Evolutionary conservation across 257 asterid genomes (phyloP).

Genomic region (Solanum okadae): DNA sequence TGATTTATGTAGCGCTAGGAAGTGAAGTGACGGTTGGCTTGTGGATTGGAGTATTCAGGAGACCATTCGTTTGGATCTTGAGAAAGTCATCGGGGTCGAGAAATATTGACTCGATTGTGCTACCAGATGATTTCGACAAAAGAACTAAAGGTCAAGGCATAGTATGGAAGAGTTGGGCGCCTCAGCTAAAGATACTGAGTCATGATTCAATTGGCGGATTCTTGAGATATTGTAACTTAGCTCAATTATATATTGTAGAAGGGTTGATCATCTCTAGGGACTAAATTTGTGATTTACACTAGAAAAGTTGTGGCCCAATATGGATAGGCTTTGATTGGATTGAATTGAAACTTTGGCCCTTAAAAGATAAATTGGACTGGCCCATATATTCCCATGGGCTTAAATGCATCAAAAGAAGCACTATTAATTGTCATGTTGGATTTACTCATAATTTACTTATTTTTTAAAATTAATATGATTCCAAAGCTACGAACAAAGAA

Average conservation of each 20-base stretch:
- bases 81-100: not conserved
- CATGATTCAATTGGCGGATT: not conserved
- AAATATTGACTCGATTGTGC: not conserved
- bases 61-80: too few species aligned
- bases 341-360: not conserved
- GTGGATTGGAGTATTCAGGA: slow-evolving; percentile 30
- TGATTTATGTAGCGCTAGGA: slow-evolving; percentile 31
- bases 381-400: not conserved
- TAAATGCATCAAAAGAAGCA: not conserved
- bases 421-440: too few species aligned
- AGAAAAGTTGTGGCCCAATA: not conserved
- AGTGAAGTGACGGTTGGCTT: slow-evolving; percentile 32
- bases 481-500: too few species aligned
- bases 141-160: slow-evolving; percentile 22
- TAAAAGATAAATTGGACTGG: not conserved
- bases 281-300: not conserved
- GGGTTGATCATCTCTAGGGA: not conserved
- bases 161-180: slow-evolving; percentile 44
- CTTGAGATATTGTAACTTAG: not conserved
- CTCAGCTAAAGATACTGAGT: slow-evolving; percentile 20
- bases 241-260: not conserved
- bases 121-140: slow-evolving; percentile 27
- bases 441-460: too few species aligned
- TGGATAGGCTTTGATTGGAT: not conserved
- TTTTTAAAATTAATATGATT: too few species aligned